Evolutionary conservation across 768 basidiomycete species (phyloP).

Genomic region (Tricholoma furcatifolium): DNA sequence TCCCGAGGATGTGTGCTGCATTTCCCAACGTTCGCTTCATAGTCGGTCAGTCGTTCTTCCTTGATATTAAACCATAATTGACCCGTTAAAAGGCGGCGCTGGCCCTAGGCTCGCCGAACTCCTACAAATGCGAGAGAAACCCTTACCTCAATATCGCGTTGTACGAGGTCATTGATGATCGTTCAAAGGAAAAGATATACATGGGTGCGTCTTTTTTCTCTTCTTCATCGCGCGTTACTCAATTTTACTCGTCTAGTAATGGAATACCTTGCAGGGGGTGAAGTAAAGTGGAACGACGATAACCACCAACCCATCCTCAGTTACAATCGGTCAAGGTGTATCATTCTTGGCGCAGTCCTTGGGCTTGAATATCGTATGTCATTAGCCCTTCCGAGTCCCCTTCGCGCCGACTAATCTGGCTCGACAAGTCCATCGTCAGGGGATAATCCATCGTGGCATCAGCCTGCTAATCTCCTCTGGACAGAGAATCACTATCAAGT

Average conservation of each 20-base stretch:
- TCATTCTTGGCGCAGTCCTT: constrained; percentile 89
- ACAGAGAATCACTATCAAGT: constrained; percentile 81
- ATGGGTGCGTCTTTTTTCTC: constrained; percentile 64
- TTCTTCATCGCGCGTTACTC: background rate
- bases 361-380: constrained; percentile 93
- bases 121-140: constrained; percentile 92
- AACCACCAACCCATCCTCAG: constrained; percentile 71
- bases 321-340: constrained; percentile 79
- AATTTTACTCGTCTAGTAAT: constrained; percentile 57
- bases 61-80: background rate
- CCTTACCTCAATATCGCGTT: constrained; percentile 89
- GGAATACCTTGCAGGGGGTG: constrained; percentile 95
- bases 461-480: constrained; percentile 96
- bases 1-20: constrained; percentile 81
- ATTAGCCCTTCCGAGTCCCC: constrained; percentile 8
- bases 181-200: constrained; percentile 83
- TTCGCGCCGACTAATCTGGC: constrained; percentile 7
- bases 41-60: constrained; percentile 52
- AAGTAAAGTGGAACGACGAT: constrained; percentile 83
- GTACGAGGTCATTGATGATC: constrained; percentile 95
- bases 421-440: constrained; percentile 85
- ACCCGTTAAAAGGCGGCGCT: constrained; percentile 67
- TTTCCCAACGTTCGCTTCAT: constrained; percentile 90
- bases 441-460: constrained; percentile 99
- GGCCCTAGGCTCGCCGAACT: constrained; percentile 95